phyloP scores from a whole-genome alignment of 2,329 filamentous ascomycete genomes.

The Scedosporium minutisporum region DNA sequence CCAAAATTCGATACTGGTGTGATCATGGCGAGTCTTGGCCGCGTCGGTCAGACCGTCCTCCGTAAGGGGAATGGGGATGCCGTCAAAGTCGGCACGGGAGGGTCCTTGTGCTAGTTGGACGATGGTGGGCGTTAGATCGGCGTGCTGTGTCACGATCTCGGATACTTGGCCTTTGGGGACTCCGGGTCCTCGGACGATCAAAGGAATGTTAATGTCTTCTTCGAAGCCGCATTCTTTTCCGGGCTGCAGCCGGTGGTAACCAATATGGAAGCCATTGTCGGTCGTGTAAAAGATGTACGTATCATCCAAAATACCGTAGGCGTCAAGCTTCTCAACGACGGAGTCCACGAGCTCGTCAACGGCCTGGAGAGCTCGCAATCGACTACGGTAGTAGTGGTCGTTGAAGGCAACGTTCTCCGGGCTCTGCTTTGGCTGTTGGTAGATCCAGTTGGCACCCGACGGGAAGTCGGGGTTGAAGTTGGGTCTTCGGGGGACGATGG shows the following conservation, averaged over 20 bases:
- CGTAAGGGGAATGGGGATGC: constrained; percentile 32
- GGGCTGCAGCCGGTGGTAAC: constrained; percentile 40
- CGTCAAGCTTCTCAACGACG: constrained; percentile 23
- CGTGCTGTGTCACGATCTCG: constrained; percentile 36
- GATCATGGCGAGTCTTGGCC: constrained; percentile 27
- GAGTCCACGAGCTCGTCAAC: constrained; percentile 35
- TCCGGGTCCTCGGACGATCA: constrained; percentile 40
- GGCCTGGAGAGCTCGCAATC: constrained; percentile 32
- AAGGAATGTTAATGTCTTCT: constrained; percentile 40
- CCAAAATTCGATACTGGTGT: constrained; percentile 45
- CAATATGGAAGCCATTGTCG: constrained; percentile 45
- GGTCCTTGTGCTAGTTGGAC: constrained; percentile 27
- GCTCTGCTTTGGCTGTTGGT: constrained; percentile 23
- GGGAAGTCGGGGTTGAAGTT: constrained; percentile 53
- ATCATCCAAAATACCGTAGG: constrained; percentile 23
- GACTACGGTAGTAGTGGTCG: constrained; percentile 29
- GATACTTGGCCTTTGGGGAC: constrained; percentile 26
- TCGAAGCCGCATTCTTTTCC: constrained; percentile 43
- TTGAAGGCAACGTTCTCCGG: constrained; percentile 22
- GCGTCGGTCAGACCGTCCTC: constrained; percentile 11
- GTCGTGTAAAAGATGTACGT: constrained; percentile 43
- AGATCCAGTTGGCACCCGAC: constrained; percentile 34
- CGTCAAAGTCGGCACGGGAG: constrained; percentile 39
- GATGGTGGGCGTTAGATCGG: constrained; percentile 46
- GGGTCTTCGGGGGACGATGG: constrained; percentile 49